phyloP scores from a whole-genome alignment of 139 green algal species.

The Chlamydomonas sp. region DNA sequence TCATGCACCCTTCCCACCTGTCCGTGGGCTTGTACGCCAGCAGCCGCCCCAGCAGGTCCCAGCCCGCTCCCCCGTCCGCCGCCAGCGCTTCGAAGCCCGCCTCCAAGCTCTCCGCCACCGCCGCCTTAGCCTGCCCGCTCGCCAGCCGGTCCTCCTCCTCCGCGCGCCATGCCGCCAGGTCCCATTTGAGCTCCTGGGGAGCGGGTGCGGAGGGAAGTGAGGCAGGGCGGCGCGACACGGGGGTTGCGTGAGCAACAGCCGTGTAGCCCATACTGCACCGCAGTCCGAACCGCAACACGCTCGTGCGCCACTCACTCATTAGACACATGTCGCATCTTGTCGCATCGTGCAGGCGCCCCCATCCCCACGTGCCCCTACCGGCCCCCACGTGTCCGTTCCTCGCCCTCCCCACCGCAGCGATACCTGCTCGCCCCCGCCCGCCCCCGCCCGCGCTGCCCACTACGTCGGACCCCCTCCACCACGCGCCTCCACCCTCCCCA shows the following conservation, averaged over 20 bases:
- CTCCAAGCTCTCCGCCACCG: conserved; percentile 48
- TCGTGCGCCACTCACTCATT: too few relatives aligned
- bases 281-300: too few relatives aligned
- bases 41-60: conserved; percentile 73
- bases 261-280: too few relatives aligned
- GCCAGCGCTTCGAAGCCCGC: conserved; percentile 87
- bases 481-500: not conserved
- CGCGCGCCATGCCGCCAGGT: conserved; percentile 55
- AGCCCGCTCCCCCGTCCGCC: conserved; percentile 68
- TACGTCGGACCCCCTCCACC: not conserved
- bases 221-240: not conserved
- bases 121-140: conserved; percentile 8
- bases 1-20: not conserved
- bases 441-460: not conserved
- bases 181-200: conserved; percentile 53
- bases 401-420: not conserved
- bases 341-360: not conserved
- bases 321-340: too few relatives aligned
- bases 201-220: conserved; percentile 21
- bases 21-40: conserved; percentile 51
- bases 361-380: too few relatives aligned
- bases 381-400: too few relatives aligned
- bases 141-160: conserved; percentile 61
- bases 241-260: not conserved
- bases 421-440: not conserved